Conservation (phyloP, 768 basidiomycete genomes). For the Piloderma croceum region DNA sequence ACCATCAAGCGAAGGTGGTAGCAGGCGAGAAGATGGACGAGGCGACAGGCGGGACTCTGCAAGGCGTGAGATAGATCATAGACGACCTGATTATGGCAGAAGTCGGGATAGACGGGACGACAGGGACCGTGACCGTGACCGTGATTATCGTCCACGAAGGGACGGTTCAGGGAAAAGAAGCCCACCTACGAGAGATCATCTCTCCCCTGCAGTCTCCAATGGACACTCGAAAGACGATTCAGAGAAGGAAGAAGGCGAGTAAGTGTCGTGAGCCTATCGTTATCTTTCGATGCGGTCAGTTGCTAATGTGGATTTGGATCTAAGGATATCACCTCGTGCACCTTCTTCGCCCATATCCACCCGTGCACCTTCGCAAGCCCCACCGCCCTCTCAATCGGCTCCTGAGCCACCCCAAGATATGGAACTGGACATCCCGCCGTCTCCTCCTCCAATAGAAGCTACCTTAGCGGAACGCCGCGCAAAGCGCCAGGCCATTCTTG, state of each 20-base stretch:
- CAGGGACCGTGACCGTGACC: constrained; percentile 25
- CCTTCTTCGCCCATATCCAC: constrained; percentile 23
- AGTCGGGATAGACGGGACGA: constrained; percentile 35
- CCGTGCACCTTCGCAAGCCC: constrained; percentile 20
- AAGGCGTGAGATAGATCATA: constrained; percentile 33
- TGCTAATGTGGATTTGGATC: constrained; percentile 8
- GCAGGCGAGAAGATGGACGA: constrained; percentile 30
- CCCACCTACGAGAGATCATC: constrained; percentile 8
- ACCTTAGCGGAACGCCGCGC: constrained; percentile 65
- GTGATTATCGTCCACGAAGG: constrained; percentile 24
- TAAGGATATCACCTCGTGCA: constrained; percentile 63
- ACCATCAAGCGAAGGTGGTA: constrained; percentile 17
- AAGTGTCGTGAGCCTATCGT: constrained; percentile 44
- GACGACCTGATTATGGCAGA: constrained; percentile 24
- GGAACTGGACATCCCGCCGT: constrained; percentile 50
- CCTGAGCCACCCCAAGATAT: constrained; percentile 30
- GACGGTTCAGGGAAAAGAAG: constrained; percentile 21
- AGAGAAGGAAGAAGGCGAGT: constrained; percentile 92
- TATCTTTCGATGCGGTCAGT: constrained; percentile 4
- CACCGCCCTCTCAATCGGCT: constrained; percentile 6
- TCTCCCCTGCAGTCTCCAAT: constrained; percentile 11
- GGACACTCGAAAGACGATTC: constrained; percentile 35
- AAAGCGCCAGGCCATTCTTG: constrained; percentile 69
- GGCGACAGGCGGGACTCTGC: constrained; percentile 30
- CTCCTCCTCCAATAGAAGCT: constrained; percentile 47